Evolutionary conservation across 768 basidiomycete species (phyloP), one percentile per base, ranked within the genome.

Genomic region (Phlegmacium glaucopus): DNA sequence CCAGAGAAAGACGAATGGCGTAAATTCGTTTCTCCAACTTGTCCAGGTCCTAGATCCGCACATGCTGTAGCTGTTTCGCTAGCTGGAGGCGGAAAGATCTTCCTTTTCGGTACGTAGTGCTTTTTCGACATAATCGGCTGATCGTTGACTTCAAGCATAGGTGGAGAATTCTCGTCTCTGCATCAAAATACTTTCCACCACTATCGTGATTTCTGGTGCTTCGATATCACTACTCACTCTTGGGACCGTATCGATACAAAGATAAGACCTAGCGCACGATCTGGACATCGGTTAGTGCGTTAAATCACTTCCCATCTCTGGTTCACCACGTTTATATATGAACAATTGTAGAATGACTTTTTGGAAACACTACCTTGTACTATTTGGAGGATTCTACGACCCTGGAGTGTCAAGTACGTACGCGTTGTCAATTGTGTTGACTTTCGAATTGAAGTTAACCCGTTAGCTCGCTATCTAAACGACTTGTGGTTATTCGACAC

Each of bases 1-100:
- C 88, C 91, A 0, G 89, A 90, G 30, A 91, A 91, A 82, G 83
- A 94, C 57, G 93, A 95, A 72, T 95, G 93, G 93, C 77, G 87
- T 9, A 82, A 80, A 56, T 94, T 90, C 52, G 74, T 91, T 22
- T 90, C 88, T 0, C 85, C 82, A 10, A 90, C 85, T 0, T 89
- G 87, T 54, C 94, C 94, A 0, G 89, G 90, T 2, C 93, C 93
- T 2, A 77, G 93, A 35, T 89, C 86, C 8, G 93, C 93, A 0
- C 93, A 95, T 63, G 87, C 88, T 9, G 81, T 90, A 4, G 85
- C 83, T 17, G 79, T 80, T 0, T 80, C 81, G 2, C 82, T 89
- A 0, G 76, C 77, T 1, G 83, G 80, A n/a, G 93, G 93, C 1
- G 93, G 93, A 2, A 92, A 91, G 58, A 70, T 94, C 1, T 91